These are phyloP conservation scores for Ustilago sp. DNA, from an alignment of 1,284 basidiomycete genomes.

Conservation along the genomic window DNA sequence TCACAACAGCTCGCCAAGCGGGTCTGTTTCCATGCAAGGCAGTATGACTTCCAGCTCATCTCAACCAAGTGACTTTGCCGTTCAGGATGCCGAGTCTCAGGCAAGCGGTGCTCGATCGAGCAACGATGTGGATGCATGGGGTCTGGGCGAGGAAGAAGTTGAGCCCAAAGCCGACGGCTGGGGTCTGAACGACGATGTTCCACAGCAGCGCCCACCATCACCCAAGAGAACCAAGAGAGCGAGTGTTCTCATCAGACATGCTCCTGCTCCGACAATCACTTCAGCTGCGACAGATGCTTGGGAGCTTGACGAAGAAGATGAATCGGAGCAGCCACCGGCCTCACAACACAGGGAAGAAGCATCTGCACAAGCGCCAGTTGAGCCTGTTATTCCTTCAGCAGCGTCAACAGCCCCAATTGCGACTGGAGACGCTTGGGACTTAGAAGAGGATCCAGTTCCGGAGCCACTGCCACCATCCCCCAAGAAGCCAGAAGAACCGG, in stretches of 20 bases:
- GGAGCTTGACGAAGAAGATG: slow-evolving; percentile 34
- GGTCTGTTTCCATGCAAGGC: slow-evolving; percentile 30
- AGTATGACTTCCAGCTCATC: slow-evolving; percentile 38
- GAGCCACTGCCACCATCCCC: slow-evolving; percentile 5
- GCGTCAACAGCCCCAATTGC: not conserved
- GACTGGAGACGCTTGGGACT: slow-evolving; percentile 40
- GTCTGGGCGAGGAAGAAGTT: slow-evolving; percentile 46
- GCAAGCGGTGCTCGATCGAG: slow-evolving; percentile 2
- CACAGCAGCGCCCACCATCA: not conserved
- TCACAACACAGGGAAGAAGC: not conserved
- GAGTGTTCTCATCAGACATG: not conserved
- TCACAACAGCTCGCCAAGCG: slow-evolving; percentile 20
- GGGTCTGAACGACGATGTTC: slow-evolving; percentile 27
- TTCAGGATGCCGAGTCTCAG: slow-evolving; percentile 12
- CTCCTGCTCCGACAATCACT: not conserved
- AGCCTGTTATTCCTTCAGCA: not conserved
- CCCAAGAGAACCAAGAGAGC: slow-evolving; percentile 2
- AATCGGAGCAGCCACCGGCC: not conserved
- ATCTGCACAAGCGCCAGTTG: not conserved
- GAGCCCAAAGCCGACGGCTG: slow-evolving; percentile 43
- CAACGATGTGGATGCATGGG: slow-evolving; percentile 54
- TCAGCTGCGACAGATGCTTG: slow-evolving; percentile 34
- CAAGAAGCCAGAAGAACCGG: not conserved
- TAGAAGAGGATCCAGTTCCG: slow-evolving; percentile 21
- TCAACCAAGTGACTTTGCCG: slow-evolving; percentile 31